phyloP scores from a whole-genome alignment of 208 protist genomes.

The Crithidia sp. region DNA sequence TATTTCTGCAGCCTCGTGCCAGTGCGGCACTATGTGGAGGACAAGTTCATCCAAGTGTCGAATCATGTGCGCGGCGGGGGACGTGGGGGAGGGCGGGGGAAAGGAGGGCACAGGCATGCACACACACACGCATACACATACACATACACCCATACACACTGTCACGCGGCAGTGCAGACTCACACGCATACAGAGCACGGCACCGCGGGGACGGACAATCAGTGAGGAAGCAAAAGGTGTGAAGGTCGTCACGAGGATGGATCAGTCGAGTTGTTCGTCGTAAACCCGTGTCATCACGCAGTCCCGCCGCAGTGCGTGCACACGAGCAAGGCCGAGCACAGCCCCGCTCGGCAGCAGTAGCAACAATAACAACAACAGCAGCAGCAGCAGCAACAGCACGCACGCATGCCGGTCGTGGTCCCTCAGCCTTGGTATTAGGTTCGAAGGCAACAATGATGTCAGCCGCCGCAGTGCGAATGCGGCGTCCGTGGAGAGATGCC shows the following conservation, averaged over 20 bases:
- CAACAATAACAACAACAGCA: not conserved
- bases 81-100: too few species aligned
- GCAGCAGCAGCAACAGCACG: not conserved
- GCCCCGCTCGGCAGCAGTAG: not conserved
- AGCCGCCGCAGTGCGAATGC: not conserved
- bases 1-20: too few species aligned
- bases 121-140: constrained; percentile 9
- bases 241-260: constrained; percentile 12
- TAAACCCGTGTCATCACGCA: constrained; percentile 32
- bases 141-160: not conserved
- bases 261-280: constrained; percentile 35
- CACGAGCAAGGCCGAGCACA: not conserved
- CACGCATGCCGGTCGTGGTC: not conserved
- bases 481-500: too few species aligned
- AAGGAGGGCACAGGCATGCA: too few species aligned
- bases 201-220: constrained; percentile 11
- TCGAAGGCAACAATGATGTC: constrained; percentile 26
- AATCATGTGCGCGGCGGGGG: too few species aligned
- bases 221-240: constrained; percentile 17
- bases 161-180: not conserved
- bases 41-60: too few species aligned
- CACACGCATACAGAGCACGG: not conserved
- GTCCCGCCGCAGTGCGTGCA: constrained; percentile 4
- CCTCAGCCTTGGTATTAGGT: constrained; percentile 14
- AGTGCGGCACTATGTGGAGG: too few species aligned